Percentiles rank a stretch among this genome's conserved stretches.
These are phyloP conservation scores for Hemileia vastatrix DNA, from an alignment of 1,284 basidiomycete species.

Conservation along the genomic window DNA sequence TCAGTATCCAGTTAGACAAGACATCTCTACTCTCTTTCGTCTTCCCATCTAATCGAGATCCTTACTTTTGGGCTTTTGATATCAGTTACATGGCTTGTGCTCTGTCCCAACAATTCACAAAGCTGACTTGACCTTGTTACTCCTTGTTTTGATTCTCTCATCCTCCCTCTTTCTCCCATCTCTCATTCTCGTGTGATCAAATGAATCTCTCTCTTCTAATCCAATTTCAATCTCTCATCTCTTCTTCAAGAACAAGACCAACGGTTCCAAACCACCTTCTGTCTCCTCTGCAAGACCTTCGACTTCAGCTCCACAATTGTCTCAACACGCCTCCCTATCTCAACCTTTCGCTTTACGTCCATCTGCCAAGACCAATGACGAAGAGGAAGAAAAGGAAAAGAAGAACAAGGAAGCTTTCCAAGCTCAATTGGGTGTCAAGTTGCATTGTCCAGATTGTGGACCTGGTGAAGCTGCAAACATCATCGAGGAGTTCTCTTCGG, in stretches of 20 bases:
- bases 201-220: too few relatives aligned
- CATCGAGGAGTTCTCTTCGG: conserved; percentile 40
- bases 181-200: too few relatives aligned
- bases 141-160: too few relatives aligned
- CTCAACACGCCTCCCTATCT: neutral
- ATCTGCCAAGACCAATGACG: neutral
- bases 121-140: too few relatives aligned
- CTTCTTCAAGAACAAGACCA: neutral
- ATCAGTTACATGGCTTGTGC: too few relatives aligned
- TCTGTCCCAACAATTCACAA: too few relatives aligned
- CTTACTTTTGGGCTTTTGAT: too few relatives aligned
- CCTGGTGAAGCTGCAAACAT: conserved; percentile 39
- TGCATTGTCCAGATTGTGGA: conserved; percentile 36
- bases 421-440: too few relatives aligned
- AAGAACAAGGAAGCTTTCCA: neutral
- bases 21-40: too few relatives aligned
- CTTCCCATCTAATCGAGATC: too few relatives aligned
- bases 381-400: neutral
- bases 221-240: neutral
- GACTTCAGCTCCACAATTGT: neutral
- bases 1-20: too few relatives aligned
- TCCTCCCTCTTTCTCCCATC: too few relatives aligned
- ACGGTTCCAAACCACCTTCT: neutral
- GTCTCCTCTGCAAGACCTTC: neutral
- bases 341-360: neutral